Evolutionary conservation across 164 flowering plant species (phyloP), one percentile per base, ranked within the genome.

Genomic region (Nelumbo lutea): DNA sequence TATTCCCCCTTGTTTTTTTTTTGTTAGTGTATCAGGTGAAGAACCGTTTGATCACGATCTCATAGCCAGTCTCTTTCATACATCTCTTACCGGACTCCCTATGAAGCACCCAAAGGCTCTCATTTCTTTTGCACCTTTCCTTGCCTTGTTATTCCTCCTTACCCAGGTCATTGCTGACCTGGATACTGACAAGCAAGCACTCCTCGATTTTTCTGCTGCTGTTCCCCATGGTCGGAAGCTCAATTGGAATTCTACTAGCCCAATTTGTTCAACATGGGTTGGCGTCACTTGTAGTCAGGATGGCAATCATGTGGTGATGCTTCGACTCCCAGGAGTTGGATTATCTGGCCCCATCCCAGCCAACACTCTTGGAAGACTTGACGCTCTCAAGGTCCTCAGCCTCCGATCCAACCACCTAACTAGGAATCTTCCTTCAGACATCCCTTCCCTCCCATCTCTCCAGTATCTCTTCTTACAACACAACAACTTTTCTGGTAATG

Each of bases 351-450:
- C 78, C 11, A 82, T 90, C 55, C 96, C 93, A 13, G 73, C 68
- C 5, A 79, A 78, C 62, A 87, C 88, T 1, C 61, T 90, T 1
- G 85, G 83, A 13, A 86, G 80, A 71, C 84, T 95, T 4, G 83
- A 79, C 68, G 83, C 82, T 6, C 90, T 95, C 62, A 64, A 44
- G 48, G 67, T 61, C 73, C 84, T 95, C 63, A 92, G 98, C 77
- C 93, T 95, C 14, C 84, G 96, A 14, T 88, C 91, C 64, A 95
- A 95, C 53, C 68, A 71, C 64, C 90, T 95, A 50, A 69, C 42
- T 62, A 96, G 96, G 9, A 70, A 59, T 73, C 86, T 95, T 72
- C 97, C 98, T 40, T 76, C 84, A 41, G 98, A 92, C 69, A 59
- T 95, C 27, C 43, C 83, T 65, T 77, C 92, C 57, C 88, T 92